Base-by-base conservation (phyloP, 495 filamentous ascomycete genomes). In the Talaromyces proteolyticus region DNA sequence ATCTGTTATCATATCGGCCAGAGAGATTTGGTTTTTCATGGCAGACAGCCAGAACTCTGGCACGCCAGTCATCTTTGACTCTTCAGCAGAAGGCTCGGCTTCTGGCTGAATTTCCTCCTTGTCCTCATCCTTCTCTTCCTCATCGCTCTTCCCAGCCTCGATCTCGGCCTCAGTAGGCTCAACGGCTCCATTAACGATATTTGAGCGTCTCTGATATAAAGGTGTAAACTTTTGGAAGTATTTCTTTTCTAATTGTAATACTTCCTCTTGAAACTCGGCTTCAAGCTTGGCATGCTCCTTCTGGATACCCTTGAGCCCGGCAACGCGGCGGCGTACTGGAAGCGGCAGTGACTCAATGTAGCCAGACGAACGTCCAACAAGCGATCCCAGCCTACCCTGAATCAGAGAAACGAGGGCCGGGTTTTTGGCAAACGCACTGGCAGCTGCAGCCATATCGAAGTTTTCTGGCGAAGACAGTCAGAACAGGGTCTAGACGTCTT, bases 11-110 rank as follows among this genome's bases (percentile, higher is more conserved):
- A 96, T 92, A 72, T 97, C 94, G 26, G 91, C 90, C 41, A 99
- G 79, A 7, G 90, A 91, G 61, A 92, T 80, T 64, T 96, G 89
- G 74, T 97, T 99, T 79, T 99, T 99, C 93, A 99, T 97, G 54
- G 94, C 90, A 52, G 92, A 96, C 22, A 99, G 78, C 94, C 94
- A 99, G 78, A 99, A 99, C 68, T 99, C 94, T 26, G 94, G 94
- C 53, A 97, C 95, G 59, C 91, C 91, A 54, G 75, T 72, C 41
- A 80, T 74, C 47, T 79, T 64, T 49, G 81, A 74, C 49, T 78
- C 76, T 22, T 71, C 59, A n/a, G 59, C 60, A 43, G 70, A 68
- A 16, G 69, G 66, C 42, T 72, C 60, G 54, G 81, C 72, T 47
- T 82, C 71, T 54, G 79, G 75, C 22, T 70, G 57, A 43, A 70